These are phyloP conservation scores for Fusarium acutatum DNA, from an alignment of 2,329 filamentous ascomycete species.

Conservation along the genomic window DNA sequence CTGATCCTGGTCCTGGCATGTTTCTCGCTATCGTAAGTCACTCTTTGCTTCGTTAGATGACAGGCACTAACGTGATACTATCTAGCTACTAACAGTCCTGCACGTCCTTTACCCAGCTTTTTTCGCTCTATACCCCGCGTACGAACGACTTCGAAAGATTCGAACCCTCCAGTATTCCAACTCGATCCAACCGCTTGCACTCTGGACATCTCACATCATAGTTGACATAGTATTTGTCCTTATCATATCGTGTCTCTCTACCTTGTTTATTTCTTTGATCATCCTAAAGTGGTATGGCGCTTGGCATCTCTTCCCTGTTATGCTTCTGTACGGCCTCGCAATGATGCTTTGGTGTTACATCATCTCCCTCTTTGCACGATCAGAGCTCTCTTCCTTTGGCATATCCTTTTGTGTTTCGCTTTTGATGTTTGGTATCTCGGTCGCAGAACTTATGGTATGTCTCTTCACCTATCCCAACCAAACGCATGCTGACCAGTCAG, in stretches of 20 bases:
- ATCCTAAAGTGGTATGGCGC: background rate
- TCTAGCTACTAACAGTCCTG: conserved; percentile 2
- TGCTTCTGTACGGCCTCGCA: background rate
- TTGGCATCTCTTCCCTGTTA: background rate
- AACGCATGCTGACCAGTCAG: background rate
- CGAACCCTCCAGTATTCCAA: conserved; percentile 17
- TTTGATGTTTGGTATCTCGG: background rate
- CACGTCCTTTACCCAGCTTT: conserved; percentile 4
- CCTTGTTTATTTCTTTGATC: background rate
- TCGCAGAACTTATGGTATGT: background rate
- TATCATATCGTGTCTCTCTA: background rate
- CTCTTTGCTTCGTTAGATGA: rapidly evolving
- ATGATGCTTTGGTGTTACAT: background rate
- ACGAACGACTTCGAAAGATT: conserved; percentile 4
- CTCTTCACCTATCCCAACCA: rapidly evolving
- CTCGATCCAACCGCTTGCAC: background rate
- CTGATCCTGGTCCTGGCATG: background rate
- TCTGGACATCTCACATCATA: background rate
- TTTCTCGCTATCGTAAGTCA: background rate
- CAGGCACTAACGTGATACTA: background rate
- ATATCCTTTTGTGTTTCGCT: background rate
- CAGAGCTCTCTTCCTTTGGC: background rate
- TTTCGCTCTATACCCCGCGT: conserved; percentile 2
- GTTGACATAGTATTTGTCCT: conserved; percentile 1
- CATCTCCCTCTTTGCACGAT: background rate